These are phyloP conservation scores for Stromatinia cepivora DNA, from an alignment of 2,329 filamentous ascomycete species.

Conservation along the genomic window DNA sequence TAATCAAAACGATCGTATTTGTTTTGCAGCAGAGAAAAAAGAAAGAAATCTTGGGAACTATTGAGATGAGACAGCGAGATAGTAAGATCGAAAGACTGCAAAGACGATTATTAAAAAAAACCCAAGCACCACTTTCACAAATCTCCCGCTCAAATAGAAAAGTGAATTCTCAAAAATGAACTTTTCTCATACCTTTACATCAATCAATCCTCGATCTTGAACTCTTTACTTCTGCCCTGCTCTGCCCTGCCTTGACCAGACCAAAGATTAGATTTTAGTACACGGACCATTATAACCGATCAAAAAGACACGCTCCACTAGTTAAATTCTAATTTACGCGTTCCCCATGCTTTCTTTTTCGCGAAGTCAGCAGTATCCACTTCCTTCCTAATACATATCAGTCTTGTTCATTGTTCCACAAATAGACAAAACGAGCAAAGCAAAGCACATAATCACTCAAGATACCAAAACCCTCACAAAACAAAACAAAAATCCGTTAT, in stretches of 20 bases:
- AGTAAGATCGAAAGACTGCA: background rate
- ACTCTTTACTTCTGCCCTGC: background rate
- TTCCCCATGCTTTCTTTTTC: constrained; percentile 8
- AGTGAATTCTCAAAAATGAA: background rate
- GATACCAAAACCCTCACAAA: background rate
- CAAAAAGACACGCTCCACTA: constrained; percentile 13
- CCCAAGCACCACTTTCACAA: too few species aligned
- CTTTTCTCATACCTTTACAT: constrained; percentile 3
- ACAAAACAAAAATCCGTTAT: background rate
- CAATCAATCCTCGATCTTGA: background rate
- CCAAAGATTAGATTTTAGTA: constrained; percentile 1
- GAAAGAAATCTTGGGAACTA: constrained; percentile 1
- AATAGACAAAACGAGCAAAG: background rate
- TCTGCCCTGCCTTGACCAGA: background rate
- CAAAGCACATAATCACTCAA: background rate
- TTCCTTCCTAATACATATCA: background rate
- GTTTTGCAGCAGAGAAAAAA: background rate
- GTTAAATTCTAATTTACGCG: constrained; percentile 19
- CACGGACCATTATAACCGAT: background rate
- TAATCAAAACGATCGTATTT: background rate
- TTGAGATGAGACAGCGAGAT: background rate
- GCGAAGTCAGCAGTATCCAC: constrained; percentile 22
- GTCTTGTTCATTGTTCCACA: background rate
- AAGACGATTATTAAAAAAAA: background rate
- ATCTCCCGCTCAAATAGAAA: background rate